phyloP scores from a whole-genome alignment of 768 basidiomycete genomes.

The Suillus subalutaceus region DNA sequence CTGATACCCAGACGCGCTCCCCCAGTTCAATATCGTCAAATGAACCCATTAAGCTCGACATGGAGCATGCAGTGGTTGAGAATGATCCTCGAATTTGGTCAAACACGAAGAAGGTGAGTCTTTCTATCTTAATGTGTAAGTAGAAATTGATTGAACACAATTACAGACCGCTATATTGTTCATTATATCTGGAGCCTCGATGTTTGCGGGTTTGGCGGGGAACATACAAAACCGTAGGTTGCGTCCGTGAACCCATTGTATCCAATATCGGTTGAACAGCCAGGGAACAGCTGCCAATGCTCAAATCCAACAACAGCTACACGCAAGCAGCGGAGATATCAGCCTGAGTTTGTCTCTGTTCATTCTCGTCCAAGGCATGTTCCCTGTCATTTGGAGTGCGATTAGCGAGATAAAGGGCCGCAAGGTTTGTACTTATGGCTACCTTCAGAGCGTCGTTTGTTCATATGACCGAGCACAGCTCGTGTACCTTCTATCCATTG shows the following conservation, averaged over 20 bases:
- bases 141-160: not conserved
- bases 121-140: not conserved
- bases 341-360: conserved; percentile 72
- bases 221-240: conserved; percentile 32
- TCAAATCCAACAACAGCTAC: conserved; percentile 61
- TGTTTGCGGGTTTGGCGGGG: conserved; percentile 27
- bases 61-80: conserved; percentile 44
- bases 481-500: conserved; percentile 58
- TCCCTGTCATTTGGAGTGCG: conserved; percentile 70
- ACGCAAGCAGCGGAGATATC: conserved; percentile 63
- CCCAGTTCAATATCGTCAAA: not conserved
- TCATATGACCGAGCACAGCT: conserved; percentile 34
- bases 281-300: conserved; percentile 63
- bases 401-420: conserved; percentile 81
- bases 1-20: not conserved
- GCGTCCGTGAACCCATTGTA: not conserved
- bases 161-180: conserved; percentile 24
- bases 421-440: conserved; percentile 44
- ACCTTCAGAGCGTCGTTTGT: not conserved
- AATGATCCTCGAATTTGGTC: conserved; percentile 70
- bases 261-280: not conserved
- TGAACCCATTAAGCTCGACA: conserved; percentile 24
- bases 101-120: conserved; percentile 50
- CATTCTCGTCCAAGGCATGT: conserved; percentile 67
- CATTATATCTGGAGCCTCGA: conserved; percentile 31